Evolutionary conservation across 257 asterid species (phyloP).

Genomic region (Phtheirospermum japonicum): DNA sequence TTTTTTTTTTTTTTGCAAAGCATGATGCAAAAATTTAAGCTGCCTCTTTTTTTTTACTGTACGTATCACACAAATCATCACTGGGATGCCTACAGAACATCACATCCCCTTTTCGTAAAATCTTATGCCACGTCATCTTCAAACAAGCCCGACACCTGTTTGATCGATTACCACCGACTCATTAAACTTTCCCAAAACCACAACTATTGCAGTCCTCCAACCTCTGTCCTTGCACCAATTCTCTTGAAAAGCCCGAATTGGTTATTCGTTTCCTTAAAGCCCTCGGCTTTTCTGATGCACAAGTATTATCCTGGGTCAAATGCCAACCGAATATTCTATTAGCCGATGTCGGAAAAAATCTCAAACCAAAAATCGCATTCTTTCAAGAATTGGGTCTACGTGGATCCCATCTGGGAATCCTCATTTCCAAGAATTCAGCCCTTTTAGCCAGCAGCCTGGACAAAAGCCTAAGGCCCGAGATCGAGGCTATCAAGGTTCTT

Average conservation of each 20-base stretch:
- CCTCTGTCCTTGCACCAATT: no score
- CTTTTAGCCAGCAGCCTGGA: slow-evolving; percentile 34
- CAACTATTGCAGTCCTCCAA: slow-evolving; percentile 15
- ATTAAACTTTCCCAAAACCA: slow-evolving; percentile 14
- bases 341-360: slow-evolving; percentile 30
- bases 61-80: no score
- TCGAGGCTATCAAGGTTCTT: slow-evolving; percentile 30
- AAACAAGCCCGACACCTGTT: background rate
- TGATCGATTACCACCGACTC: slow-evolving; percentile 15
- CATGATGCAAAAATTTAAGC: background rate
- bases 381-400: slow-evolving; percentile 38
- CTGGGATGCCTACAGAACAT: background rate
- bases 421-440: no score
- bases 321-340: no score
- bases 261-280: no score
- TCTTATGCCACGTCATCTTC: background rate
- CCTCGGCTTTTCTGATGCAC: no score
- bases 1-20: no score
- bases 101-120: background rate
- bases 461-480: slow-evolving; percentile 31
- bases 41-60: no score
- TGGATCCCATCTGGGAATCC: slow-evolving; percentile 29
- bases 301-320: no score
- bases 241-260: no score
- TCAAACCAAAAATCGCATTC: no score